Evolutionary conservation across 2,329 filamentous ascomycete genomes (phyloP).

Genomic region (Diplodia corticola): DNA sequence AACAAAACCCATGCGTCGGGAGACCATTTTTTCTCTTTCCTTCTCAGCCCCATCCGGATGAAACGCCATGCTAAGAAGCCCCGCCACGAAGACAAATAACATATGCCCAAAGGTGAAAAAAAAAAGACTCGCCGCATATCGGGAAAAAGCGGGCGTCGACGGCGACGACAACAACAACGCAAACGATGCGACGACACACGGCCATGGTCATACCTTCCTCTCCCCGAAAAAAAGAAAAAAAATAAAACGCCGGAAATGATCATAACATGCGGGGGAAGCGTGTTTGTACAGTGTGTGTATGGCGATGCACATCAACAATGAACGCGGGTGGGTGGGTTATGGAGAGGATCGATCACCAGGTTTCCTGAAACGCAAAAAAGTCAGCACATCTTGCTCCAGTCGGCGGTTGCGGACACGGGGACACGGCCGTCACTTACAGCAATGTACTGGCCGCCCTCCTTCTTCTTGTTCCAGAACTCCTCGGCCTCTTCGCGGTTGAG

Average conservation of each 20-base stretch:
- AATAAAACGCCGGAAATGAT: conserved; percentile 6
- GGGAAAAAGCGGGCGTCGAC: not conserved
- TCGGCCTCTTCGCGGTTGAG: conserved; percentile 77
- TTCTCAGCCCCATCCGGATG: conserved; percentile 12
- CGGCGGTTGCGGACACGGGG: no score
- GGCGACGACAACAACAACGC: not conserved
- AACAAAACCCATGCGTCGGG: conserved; percentile 9
- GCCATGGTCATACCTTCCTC: not conserved
- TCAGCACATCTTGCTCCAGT: not conserved
- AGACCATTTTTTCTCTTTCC: conserved; percentile 16
- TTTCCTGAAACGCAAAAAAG: conserved; percentile 1
- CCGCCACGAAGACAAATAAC: not conserved
- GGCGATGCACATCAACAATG: not conserved
- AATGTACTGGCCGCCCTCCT: conserved; percentile 91
- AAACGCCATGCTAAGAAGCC: conserved; percentile 17
- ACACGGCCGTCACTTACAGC: conserved; percentile 54
- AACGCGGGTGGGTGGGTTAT: no score
- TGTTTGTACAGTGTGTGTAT: conserved; percentile 3
- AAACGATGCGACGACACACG: not conserved
- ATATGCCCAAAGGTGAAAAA: not conserved
- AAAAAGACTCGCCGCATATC: not conserved
- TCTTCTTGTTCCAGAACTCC: conserved; percentile 90
- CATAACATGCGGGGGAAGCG: not conserved
- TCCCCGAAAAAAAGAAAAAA: not conserved
- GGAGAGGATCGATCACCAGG: not conserved